A percentile compares a stretch with the other conserved stretches of the same genome.
Evolutionary conservation across 2,329 filamentous ascomycete genomes (phyloP).

Genomic region (Camptophora hylomeconis): DNA sequence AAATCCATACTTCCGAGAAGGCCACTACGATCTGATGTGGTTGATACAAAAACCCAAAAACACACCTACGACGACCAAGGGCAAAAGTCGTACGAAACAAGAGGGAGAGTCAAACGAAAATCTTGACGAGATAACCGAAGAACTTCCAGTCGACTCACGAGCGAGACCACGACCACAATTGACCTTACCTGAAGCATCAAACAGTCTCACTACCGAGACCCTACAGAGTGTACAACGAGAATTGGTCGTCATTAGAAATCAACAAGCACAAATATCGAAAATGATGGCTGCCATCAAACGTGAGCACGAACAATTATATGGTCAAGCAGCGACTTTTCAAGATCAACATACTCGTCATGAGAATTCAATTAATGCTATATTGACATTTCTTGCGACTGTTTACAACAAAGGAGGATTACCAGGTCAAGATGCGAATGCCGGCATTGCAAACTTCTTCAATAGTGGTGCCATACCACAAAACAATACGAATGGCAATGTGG

Average conservation of each 20-base stretch:
- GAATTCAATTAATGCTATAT: conserved; percentile 96
- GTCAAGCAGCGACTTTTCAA: conserved; percentile 80
- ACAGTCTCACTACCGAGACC: conserved; percentile 51
- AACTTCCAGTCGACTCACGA: conserved; percentile 19
- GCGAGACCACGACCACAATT: conserved; percentile 25
- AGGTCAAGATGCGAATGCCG: conserved; percentile 61
- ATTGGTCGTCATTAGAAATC: conserved; percentile 66
- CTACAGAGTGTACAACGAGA: conserved; percentile 66
- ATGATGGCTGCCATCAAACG: conserved; percentile 69
- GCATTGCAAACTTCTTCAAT: conserved; percentile 72
- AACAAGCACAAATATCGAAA: conserved; percentile 73
- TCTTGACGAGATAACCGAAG: conserved; percentile 52
- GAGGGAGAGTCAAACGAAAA: conserved; percentile 49
- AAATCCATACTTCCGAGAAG: conserved; percentile 89
- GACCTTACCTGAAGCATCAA: conserved; percentile 26
- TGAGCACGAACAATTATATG: conserved; percentile 78
- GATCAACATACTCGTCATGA: conserved; percentile 91
- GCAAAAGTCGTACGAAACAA: conserved; percentile 34
- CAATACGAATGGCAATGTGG: conserved; percentile 44
- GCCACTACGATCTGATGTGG: conserved; percentile 85
- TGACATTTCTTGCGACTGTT: conserved; percentile 91
- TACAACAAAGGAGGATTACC: conserved; percentile 91
- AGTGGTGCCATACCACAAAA: conserved; percentile 49
- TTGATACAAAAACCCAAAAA: conserved; percentile 91
- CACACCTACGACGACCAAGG: conserved; percentile 41